Conservation (phyloP, 2,329 filamentous ascomycete species). For the Penicillium sp. region DNA sequence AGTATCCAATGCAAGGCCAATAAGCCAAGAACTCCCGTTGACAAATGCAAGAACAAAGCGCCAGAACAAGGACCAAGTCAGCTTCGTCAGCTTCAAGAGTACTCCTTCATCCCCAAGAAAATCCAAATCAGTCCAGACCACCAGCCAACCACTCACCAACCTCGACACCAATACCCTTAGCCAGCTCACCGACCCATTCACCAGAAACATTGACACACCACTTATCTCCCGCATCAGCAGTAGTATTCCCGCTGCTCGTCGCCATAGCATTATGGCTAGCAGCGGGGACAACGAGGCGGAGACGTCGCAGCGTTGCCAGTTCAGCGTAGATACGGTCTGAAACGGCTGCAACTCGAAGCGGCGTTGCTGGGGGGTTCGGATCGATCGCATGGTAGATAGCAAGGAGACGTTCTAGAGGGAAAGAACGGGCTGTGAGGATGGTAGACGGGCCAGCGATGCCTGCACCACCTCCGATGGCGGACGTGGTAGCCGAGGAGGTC, state of each 20-base stretch:
- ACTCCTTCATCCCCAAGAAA: neutral
- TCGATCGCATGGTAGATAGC: constrained; percentile 52
- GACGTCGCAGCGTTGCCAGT: constrained; percentile 47
- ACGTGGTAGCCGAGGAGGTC: constrained; percentile 40
- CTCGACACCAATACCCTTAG: constrained; percentile 46
- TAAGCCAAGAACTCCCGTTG: neutral
- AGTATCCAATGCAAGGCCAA: neutral
- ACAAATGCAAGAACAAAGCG: constrained; percentile 6
- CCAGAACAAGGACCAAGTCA: neutral
- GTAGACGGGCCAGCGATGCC: constrained; percentile 41
- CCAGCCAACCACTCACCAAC: constrained; percentile 48
- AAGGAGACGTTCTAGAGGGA: constrained; percentile 48
- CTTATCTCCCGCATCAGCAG: constrained; percentile 45
- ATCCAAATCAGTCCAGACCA: constrained; percentile 34
- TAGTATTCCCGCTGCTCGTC: constrained; percentile 37
- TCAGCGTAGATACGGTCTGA: constrained; percentile 49
- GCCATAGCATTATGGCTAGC: constrained; percentile 35
- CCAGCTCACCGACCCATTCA: constrained; percentile 49
- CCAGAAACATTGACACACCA: constrained; percentile 51
- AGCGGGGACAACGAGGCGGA: constrained; percentile 48
- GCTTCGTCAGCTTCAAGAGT: neutral
- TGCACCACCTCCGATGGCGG: constrained; percentile 30
- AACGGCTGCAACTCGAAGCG: constrained; percentile 36
- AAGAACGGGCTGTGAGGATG: constrained; percentile 44
- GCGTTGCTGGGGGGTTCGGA: constrained; percentile 45